phyloP scores from a whole-genome alignment of 805 yeast species.

The Myxozyma neglecta region DNA sequence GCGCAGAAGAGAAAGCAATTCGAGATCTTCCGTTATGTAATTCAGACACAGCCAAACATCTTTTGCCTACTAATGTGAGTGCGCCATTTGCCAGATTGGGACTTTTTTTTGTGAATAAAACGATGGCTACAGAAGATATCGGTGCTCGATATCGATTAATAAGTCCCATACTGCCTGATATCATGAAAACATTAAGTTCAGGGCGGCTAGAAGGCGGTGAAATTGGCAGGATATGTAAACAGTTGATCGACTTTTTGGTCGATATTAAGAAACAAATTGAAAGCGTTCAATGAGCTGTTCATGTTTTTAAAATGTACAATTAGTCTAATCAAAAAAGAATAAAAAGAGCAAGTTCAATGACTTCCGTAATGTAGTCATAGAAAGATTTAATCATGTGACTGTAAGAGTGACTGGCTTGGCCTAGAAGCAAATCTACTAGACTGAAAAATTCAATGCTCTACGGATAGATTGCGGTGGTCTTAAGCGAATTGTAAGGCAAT shows the following conservation, averaged over 20 bases:
- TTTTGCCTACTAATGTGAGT: constrained; percentile 53
- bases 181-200: constrained; percentile 52
- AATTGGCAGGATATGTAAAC: constrained; percentile 48
- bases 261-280: background rate
- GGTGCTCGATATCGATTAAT: constrained; percentile 56
- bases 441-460: too few relatives aligned
- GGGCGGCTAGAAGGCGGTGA: constrained; percentile 72
- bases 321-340: background rate
- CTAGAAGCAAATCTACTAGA: background rate
- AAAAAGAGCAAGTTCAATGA: background rate
- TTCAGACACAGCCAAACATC: constrained; percentile 52
- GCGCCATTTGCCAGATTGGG: constrained; percentile 66
- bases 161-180: constrained; percentile 51
- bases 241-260: constrained; percentile 19
- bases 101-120: constrained; percentile 47
- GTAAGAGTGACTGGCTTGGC: background rate
- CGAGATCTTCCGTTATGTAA: constrained; percentile 42
- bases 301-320: background rate
- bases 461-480: too few relatives aligned
- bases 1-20: constrained; percentile 28
- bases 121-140: constrained; percentile 62
- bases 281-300: background rate
- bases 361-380: background rate
- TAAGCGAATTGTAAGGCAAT: background rate
- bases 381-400: background rate